phyloP scores from a whole-genome alignment of 2,329 filamentous ascomycete species.

The Fusarium burgessii region DNA sequence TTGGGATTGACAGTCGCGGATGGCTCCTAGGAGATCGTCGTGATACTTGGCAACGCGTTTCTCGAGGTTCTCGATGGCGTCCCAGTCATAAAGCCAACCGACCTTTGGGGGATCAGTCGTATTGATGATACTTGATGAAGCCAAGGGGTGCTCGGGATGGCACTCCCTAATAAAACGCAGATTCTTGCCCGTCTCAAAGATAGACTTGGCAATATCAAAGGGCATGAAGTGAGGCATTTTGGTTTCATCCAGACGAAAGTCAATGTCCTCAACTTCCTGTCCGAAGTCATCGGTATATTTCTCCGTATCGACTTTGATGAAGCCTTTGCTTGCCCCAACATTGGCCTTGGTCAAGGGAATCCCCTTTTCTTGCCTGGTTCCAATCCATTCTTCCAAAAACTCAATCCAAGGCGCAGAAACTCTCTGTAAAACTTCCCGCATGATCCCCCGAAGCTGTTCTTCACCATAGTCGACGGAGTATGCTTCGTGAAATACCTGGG shows the following conservation, averaged over 20 bases:
- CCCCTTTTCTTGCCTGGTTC: conserved; percentile 70
- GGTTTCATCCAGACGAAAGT: conserved; percentile 72
- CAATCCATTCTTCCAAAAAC: conserved; percentile 80
- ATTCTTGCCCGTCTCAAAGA: conserved; percentile 86
- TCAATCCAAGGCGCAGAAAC: conserved; percentile 76
- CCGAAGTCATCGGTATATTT: conserved; percentile 69
- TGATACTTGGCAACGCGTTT: conserved; percentile 62
- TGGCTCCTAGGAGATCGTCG: conserved; percentile 43
- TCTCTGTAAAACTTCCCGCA: conserved; percentile 74
- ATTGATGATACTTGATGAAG: conserved; percentile 61
- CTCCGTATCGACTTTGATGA: conserved; percentile 69
- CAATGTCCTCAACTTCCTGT: conserved; percentile 66
- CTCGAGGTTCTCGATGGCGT: conserved; percentile 74
- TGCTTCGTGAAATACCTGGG: conserved; percentile 70
- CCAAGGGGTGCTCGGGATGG: conserved; percentile 78
- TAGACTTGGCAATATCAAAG: conserved; percentile 72
- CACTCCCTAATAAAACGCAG: conserved; percentile 77
- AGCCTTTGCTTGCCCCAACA: conserved; percentile 63
- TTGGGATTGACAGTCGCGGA: conserved; percentile 17
- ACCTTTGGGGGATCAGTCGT: conserved; percentile 66
- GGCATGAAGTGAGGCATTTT: conserved; percentile 80
- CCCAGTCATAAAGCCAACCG: conserved; percentile 79
- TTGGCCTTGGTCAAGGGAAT: conserved; percentile 63
- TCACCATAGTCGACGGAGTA: conserved; percentile 74
- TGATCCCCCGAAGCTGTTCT: conserved; percentile 69